Base-by-base conservation (phyloP, 2,329 filamentous ascomycete species). In the Alternaria brassicae region DNA sequence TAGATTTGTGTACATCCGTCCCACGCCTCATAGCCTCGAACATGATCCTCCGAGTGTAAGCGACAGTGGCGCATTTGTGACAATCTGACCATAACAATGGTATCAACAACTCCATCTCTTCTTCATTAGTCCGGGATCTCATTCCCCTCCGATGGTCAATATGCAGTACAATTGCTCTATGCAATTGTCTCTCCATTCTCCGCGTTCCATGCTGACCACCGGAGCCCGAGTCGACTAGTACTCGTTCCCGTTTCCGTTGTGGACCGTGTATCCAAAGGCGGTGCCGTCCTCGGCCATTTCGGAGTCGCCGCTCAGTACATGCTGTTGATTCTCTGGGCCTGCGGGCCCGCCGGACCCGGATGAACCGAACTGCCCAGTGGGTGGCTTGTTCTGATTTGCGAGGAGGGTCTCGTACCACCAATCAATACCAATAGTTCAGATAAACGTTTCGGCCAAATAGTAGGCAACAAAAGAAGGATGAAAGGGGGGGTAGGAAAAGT, bases 371-470 rank as follows among this genome's bases (percentile, higher is more conserved):
- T 74, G 75, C 62, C 74, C 75, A 66, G 76, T 78, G 63, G 84
- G 81, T 74, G 83, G 83, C 62, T 86, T 84, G 77, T 83, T 84
- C 78, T 88, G 86, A 76, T 86, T 87, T 79, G 91, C 90, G 69
- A 92, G 91, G 81, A 95, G 90, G 67, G 91, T 92, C 89, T 94
- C 81, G 83, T 84, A 73, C 76, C 80, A 77, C 77, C 78, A 82
- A 80, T 83, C 76, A 82, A 80, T 80, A 82, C 73, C 75, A 78
- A 78, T 78, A 80, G 79, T 79, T 81, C 79, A 82, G 77, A 82
- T 77, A 77, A 71, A 71, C 70, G 73, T 78, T 77, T 79, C 76
- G 72, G 77, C 72, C 71, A 76, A 69, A 67, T 60, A 67, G 62
- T 60, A 76, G 70, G 72, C 71, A 71, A 77, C 71, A 77, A 75